Conservation (phyloP, 1,284 basidiomycete genomes). For the Ganoderma leucocontextum region DNA sequence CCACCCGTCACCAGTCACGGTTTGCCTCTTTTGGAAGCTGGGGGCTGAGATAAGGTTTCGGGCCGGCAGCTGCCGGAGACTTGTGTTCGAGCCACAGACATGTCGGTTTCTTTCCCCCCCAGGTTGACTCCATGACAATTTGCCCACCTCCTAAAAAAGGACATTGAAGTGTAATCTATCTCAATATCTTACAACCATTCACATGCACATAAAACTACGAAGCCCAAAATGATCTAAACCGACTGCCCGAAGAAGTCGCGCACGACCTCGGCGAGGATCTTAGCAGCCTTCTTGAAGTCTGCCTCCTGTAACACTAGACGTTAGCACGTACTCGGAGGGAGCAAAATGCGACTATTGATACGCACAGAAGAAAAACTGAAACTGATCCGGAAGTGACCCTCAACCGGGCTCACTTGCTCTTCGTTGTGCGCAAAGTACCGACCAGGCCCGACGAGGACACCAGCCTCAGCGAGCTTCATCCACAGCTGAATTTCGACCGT, state of each 20-base stretch:
- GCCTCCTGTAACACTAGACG: constrained; percentile 29
- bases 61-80: neutral
- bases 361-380: constrained; percentile 66
- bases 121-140: neutral
- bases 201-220: neutral
- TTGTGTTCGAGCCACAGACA: neutral
- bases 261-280: constrained; percentile 41
- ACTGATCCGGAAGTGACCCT: constrained; percentile 69
- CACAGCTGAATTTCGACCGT: constrained; percentile 65
- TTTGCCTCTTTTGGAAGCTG: neutral
- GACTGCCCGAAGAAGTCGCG: constrained; percentile 42
- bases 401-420: constrained; percentile 41
- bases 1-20: neutral
- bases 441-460: constrained; percentile 68
- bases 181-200: constrained; percentile 12
- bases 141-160: neutral
- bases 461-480: constrained; percentile 63
- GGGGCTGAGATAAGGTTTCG: constrained; percentile 21
- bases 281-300: constrained; percentile 41
- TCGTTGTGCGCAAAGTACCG: constrained; percentile 60
- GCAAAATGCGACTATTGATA: constrained; percentile 14
- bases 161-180: neutral
- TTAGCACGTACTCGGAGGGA: constrained; percentile 4
- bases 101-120: neutral
- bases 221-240: constrained; percentile 3